Evolutionary conservation across 2,329 filamentous ascomycete species (phyloP).

Genomic region (Rosellinia necatrix): DNA sequence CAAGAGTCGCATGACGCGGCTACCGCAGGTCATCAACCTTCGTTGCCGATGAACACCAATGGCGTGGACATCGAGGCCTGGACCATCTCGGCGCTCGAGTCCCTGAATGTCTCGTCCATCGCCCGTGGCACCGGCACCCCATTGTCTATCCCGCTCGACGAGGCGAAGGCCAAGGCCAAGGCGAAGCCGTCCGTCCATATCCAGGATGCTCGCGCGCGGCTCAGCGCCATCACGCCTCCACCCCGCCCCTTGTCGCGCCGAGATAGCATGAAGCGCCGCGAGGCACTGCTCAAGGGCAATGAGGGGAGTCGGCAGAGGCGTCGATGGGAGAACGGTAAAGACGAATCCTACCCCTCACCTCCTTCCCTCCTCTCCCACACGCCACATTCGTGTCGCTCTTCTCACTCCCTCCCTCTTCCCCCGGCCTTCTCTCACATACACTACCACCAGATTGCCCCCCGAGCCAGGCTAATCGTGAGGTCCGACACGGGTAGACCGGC

Average conservation of each 20-base stretch:
- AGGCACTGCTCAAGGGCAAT: slow-evolving; percentile 83
- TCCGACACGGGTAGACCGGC: slow-evolving; percentile 65
- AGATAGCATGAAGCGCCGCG: slow-evolving; percentile 66
- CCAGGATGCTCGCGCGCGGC: slow-evolving; percentile 35
- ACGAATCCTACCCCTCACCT: slow-evolving; percentile 28
- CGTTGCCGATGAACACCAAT: slow-evolving; percentile 33
- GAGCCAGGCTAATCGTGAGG: slow-evolving; percentile 3
- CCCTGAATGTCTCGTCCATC: slow-evolving; percentile 58
- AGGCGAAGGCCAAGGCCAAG: slow-evolving; percentile 61
- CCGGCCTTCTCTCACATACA: no score
- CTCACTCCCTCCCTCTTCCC: no score
- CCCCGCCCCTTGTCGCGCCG: slow-evolving; percentile 53
- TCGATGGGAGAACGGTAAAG: slow-evolving; percentile 90
- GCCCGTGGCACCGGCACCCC: slow-evolving; percentile 65
- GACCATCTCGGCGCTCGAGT: slow-evolving; percentile 63
- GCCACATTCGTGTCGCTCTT: no score
- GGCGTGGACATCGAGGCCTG: slow-evolving; percentile 69
- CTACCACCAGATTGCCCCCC: no score
- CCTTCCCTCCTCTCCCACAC: neutral
- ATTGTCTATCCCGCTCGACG: slow-evolving; percentile 78
- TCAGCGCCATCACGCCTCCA: slow-evolving; percentile 40
- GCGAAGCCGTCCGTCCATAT: slow-evolving; percentile 37
- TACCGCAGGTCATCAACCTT: neutral
- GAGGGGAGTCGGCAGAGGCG: slow-evolving; percentile 85
- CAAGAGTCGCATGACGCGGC: slow-evolving; percentile 24